Evolutionary conservation across 2,329 filamentous ascomycete genomes (phyloP).

Genomic region (Daldinia sp.): DNA sequence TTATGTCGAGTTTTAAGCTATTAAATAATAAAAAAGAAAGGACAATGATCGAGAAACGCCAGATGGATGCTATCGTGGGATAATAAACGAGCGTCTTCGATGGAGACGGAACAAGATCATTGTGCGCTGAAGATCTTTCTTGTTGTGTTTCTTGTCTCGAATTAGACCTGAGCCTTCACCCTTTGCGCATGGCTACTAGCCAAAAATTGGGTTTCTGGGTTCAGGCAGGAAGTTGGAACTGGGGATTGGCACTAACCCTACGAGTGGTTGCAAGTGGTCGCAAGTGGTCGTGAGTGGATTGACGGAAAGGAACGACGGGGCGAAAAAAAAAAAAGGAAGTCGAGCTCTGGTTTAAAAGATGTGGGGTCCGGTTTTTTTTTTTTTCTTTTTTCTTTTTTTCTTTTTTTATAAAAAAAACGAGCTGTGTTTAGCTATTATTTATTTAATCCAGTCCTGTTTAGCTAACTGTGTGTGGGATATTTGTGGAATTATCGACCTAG

Average conservation of each 20-base stretch:
- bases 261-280: background rate
- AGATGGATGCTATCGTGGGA: constrained; percentile 44
- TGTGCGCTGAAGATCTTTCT: constrained; percentile 35
- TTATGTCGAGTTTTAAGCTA: background rate
- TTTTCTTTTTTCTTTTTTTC: background rate
- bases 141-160: constrained; percentile 26
- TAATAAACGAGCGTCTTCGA: constrained; percentile 46
- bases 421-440: background rate
- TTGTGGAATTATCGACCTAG: background rate
- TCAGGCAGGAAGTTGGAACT: constrained; percentile 5
- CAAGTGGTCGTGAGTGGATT: background rate
- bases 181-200: constrained; percentile 34
- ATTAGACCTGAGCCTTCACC: constrained; percentile 25
- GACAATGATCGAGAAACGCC: constrained; percentile 29
- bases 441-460: too few relatives aligned
- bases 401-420: too few relatives aligned
- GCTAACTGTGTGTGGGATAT: constrained; percentile 12
- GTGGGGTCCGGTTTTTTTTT: constrained; percentile 23
- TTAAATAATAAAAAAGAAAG: background rate
- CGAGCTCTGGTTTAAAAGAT: constrained; percentile 10
- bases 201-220: constrained; percentile 13
- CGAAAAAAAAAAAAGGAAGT: background rate
- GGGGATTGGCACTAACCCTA: constrained; percentile 9
- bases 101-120: constrained; percentile 41
- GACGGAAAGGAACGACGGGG: background rate